A percentile compares a stretch with the other conserved stretches of the same genome.
Conservation (phyloP, 345 rosid genomes). For the Eucalyptus marginata region DNA sequence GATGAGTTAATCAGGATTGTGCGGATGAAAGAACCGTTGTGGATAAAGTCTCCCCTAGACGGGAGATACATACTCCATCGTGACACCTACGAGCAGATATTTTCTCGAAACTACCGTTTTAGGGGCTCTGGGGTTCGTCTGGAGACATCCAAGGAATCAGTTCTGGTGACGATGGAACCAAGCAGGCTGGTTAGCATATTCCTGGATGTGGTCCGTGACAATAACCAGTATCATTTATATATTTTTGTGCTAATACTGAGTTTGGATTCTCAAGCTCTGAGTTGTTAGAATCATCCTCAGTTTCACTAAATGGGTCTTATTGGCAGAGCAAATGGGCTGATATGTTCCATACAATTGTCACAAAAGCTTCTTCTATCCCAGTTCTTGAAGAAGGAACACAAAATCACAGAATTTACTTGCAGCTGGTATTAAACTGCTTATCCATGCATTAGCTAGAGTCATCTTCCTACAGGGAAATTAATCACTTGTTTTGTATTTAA, state of each 20-base stretch:
- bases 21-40: constrained; percentile 28
- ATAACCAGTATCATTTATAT: neutral
- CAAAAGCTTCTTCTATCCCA: constrained; percentile 28
- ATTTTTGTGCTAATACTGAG: neutral
- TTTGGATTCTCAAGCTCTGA: neutral
- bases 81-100: constrained; percentile 23
- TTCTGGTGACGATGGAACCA: constrained; percentile 26
- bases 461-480: neutral
- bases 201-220: constrained; percentile 35
- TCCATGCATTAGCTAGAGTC: neutral
- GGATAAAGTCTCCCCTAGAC: constrained; percentile 26
- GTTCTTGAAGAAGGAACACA: constrained; percentile 13
- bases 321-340: constrained; percentile 50
- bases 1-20: constrained; percentile 43
- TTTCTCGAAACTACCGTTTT: constrained; percentile 8
- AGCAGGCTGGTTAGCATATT: constrained; percentile 26
- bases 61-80: constrained; percentile 24
- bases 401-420: constrained; percentile 24
- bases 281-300: neutral
- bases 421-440: constrained; percentile 29
- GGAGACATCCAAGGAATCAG: constrained; percentile 54
- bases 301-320: neutral
- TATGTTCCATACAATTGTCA: constrained; percentile 60
- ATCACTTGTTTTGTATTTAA: neutral
- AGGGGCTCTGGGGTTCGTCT: constrained; percentile 17